These are phyloP conservation scores for Penicillium argentinense DNA, from an alignment of 495 filamentous ascomycete genomes.

Conservation along the genomic window DNA sequence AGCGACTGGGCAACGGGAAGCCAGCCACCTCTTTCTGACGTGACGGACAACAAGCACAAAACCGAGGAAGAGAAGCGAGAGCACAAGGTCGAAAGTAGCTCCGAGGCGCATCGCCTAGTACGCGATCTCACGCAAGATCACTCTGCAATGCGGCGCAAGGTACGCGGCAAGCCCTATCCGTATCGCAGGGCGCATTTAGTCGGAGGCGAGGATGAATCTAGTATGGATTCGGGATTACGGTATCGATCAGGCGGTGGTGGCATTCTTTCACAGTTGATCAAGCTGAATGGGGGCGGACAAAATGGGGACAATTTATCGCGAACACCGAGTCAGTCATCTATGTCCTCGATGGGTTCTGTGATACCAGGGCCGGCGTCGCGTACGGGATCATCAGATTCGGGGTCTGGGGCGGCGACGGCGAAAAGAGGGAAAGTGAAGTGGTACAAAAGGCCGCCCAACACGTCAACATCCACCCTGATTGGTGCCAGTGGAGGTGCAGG, in stretches of 20 bases:
- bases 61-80: constrained; percentile 25
- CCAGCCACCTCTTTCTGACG: constrained; percentile 24
- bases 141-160: constrained; percentile 23
- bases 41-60: constrained; percentile 35
- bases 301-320: constrained; percentile 7
- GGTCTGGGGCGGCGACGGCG: constrained; percentile 14
- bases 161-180: constrained; percentile 18
- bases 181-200: constrained; percentile 10
- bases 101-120: constrained; percentile 31
- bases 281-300: constrained; percentile 22
- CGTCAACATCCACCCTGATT: constrained; percentile 28
- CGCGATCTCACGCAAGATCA: constrained; percentile 35
- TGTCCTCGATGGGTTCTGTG: constrained; percentile 7
- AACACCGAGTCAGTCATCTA: constrained; percentile 13
- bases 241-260: constrained; percentile 33
- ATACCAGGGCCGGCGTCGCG: not conserved
- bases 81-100: constrained; percentile 17
- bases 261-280: constrained; percentile 35
- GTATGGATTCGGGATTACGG: constrained; percentile 15
- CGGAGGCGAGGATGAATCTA: constrained; percentile 12
- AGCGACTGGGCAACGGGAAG: constrained; percentile 29
- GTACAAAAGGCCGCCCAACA: constrained; percentile 35
- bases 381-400: not conserved
- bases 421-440: constrained; percentile 33
- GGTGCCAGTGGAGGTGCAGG: constrained; percentile 14